phyloP scores from a whole-genome alignment of 257 asterid species.

The Fraxinus excelsior region DNA sequence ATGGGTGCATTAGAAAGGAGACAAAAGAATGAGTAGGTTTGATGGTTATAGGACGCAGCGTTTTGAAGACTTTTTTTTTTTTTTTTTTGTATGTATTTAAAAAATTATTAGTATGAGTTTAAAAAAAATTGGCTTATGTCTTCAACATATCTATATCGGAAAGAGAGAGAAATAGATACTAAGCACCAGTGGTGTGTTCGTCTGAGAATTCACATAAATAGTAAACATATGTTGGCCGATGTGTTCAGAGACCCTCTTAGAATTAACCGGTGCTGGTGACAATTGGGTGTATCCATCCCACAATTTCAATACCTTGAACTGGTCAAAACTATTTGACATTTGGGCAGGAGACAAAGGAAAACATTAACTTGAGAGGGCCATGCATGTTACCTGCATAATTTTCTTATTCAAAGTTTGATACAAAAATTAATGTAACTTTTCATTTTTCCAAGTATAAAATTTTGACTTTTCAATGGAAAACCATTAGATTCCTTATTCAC shows the following conservation, averaged over 20 bases:
- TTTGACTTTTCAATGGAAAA: slow-evolving; percentile 23
- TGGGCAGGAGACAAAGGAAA: background rate
- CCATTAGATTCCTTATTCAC: slow-evolving; percentile 9
- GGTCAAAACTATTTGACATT: background rate
- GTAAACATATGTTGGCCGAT: background rate
- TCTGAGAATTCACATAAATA: too few species aligned
- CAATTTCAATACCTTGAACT: background rate
- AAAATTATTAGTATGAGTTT: too few species aligned
- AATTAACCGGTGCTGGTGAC: background rate
- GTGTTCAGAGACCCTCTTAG: background rate
- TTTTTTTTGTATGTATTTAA: too few species aligned
- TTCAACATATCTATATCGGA: too few species aligned
- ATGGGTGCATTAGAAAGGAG: background rate
- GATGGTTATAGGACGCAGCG: background rate
- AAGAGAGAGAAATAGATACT: too few species aligned
- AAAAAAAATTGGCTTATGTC: too few species aligned
- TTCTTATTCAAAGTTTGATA: background rate
- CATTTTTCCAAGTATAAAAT: too few species aligned
- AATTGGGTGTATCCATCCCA: background rate
- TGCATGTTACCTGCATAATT: slow-evolving; percentile 3
- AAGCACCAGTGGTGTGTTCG: too few species aligned
- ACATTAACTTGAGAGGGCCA: background rate
- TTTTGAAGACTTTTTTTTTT: background rate
- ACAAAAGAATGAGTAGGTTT: slow-evolving; percentile 17
- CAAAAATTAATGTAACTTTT: background rate